Evolutionary conservation across 371 early-diverging fungal genomes (phyloP).

Genomic region (Mucor indicus): DNA sequence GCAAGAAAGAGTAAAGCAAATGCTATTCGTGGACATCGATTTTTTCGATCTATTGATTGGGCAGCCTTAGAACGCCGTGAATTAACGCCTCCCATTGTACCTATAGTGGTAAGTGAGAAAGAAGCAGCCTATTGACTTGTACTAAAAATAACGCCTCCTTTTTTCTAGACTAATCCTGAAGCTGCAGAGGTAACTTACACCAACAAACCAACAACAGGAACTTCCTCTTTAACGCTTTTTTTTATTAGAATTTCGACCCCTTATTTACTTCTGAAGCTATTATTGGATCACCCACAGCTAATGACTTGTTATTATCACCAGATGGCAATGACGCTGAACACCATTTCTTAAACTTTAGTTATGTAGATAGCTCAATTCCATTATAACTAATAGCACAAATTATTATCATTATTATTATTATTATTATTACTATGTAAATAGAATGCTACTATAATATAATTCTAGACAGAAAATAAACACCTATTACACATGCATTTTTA

Average conservation of each 20-base stretch:
- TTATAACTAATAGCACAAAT: too few species aligned
- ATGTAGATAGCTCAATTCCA: constrained; percentile 19
- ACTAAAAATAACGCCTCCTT: not conserved
- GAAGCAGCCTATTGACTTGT: too few species aligned
- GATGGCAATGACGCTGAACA: constrained; percentile 5
- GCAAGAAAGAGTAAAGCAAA: constrained; percentile 69
- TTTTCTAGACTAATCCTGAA: constrained; percentile 38
- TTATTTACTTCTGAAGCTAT: constrained; percentile 27
- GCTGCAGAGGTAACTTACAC: constrained; percentile 37
- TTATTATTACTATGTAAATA: too few species aligned
- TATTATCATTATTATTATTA: too few species aligned
- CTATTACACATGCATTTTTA: too few species aligned
- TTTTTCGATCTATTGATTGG: constrained; percentile 90
- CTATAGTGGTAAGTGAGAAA: constrained; percentile 66
- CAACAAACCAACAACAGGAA: too few species aligned
- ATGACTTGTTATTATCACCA: constrained; percentile 4
- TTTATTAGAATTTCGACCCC: constrained; percentile 36
- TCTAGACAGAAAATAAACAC: too few species aligned
- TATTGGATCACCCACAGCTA: constrained; percentile 3
- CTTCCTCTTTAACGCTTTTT: too few species aligned
- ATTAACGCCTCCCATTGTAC: constrained; percentile 74
- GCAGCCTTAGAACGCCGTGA: constrained; percentile 55
- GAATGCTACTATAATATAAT: too few species aligned
- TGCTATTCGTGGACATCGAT: constrained; percentile 81
- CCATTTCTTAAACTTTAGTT: constrained; percentile 37